Base-by-base conservation (phyloP, 1,284 basidiomycete species). In the Tilletia indica region DNA sequence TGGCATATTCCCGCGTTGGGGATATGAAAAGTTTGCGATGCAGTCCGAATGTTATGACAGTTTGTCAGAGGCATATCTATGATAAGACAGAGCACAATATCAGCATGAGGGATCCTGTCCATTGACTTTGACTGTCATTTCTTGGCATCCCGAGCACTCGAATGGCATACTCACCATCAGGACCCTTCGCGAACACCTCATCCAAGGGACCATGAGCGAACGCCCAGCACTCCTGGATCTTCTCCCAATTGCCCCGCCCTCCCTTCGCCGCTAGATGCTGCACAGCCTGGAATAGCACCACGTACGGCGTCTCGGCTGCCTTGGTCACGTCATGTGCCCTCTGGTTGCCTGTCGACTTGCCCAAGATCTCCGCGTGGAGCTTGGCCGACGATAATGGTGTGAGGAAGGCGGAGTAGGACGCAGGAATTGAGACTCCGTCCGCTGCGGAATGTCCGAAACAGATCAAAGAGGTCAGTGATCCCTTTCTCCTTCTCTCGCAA, bases 211-310 rank as follows among this genome's bases (percentile, higher is more conserved):
- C 74, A 86, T 99, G 97, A 77, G 93, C 93, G 85, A 98, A 99
- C 74, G 92, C 91, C 97, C 97, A 99, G 80, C 94, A 97, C 79
- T 94, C 93, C 85, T 99, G 97, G 42, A 97, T 89, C 78, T 89
- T 89, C 4, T 91, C 88, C 8, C 92, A 92, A 85, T 84, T 73
- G 71, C 81, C 72, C 74, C 86, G 86, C 68, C 88, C 80, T 70
- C 89, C 88, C 42, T 87, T 87, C 66, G 89, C 87, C 71, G 79
- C 75, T 4, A 82, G 79, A 14, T 78, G 61, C 3, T 75, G 92
- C 87, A 25, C 91, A 25, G 93, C 92, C 81, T 94, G 91, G 83
- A 99, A 93, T 92, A 98, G 95, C 71, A 99, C 97, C 4, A 99
- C 97, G 83, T 97, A 99, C 0, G 96, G 96, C 34, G 94, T 97